Evolutionary conservation across 768 basidiomycete genomes (phyloP).

Genomic region (Mrakia gelida): DNA sequence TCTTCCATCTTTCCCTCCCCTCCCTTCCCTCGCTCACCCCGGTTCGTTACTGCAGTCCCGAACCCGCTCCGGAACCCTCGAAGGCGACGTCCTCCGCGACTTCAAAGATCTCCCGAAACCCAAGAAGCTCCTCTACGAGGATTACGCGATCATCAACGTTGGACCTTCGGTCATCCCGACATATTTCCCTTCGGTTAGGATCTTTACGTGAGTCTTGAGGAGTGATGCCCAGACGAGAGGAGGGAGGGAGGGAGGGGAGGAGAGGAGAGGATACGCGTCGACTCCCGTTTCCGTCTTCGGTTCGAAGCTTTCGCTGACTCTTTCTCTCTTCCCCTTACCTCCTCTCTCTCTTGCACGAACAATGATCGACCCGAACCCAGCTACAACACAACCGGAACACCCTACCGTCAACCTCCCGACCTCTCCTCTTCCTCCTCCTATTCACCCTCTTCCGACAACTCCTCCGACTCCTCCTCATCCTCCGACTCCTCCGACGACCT

Average conservation of each 20-base stretch:
- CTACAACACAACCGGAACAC: conserved; percentile 59
- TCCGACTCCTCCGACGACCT: conserved; percentile 28
- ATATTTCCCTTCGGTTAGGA: conserved; percentile 72
- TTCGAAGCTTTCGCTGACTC: not conserved
- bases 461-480: conserved; percentile 12
- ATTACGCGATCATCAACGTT: conserved; percentile 73
- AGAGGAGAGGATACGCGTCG: not conserved
- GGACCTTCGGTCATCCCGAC: conserved; percentile 81
- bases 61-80: conserved; percentile 48
- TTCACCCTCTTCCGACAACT: not conserved
- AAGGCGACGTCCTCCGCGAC: conserved; percentile 59
- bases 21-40: not conserved
- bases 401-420: conserved; percentile 18
- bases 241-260: too few species aligned
- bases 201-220: conserved; percentile 58
- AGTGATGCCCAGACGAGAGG: too few species aligned
- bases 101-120: conserved; percentile 53
- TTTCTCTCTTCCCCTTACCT: not conserved
- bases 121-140: conserved; percentile 54
- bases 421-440: not conserved
- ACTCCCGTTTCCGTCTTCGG: not conserved
- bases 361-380: conserved; percentile 28
- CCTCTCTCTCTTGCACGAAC: too few species aligned
- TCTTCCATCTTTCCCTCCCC: too few species aligned
- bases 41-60: conserved; percentile 34